Percentiles rank a stretch among this genome's conserved stretches.
Conservation (phyloP, 169 alveolate species). For the Cryptosporidium canis region DNA sequence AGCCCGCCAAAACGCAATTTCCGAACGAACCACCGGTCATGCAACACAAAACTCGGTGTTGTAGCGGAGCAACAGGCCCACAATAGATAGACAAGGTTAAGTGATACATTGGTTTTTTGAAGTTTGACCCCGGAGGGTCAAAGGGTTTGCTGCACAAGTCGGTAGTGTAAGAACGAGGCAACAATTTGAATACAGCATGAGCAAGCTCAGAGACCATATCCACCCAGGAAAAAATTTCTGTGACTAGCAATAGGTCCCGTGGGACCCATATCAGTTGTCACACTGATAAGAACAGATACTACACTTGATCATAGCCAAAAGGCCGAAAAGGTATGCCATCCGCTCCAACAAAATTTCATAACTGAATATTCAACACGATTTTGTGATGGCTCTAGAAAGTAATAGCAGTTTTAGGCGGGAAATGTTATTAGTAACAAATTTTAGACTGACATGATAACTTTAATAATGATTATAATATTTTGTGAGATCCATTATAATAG, state of each 20-base stretch:
- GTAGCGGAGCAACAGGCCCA: not conserved
- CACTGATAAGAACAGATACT: constrained; percentile 96
- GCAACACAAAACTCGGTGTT: not conserved
- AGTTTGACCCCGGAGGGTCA: constrained; percentile 68
- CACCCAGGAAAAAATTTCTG: constrained; percentile 74
- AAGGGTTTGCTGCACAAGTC: constrained; percentile 72
- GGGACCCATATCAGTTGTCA: constrained; percentile 91
- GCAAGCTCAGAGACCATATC: constrained; percentile 73
- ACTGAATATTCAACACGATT: constrained; percentile 3
- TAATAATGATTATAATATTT: too few relatives aligned
- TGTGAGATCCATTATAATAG: too few relatives aligned
- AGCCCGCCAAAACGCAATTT: not conserved
- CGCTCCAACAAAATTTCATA: not conserved
- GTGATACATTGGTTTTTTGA: constrained; percentile 65
- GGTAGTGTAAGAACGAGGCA: constrained; percentile 75
- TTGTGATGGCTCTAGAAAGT: constrained; percentile 47
- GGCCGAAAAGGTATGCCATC: constrained; percentile 94
- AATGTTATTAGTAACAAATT: not conserved
- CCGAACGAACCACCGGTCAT: too few relatives aligned
- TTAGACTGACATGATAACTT: too few relatives aligned
- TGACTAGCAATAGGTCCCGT: constrained; percentile 70
- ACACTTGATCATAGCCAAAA: constrained; percentile 96
- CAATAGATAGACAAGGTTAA: not conserved
- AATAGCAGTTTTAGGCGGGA: not conserved
- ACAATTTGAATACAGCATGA: constrained; percentile 29